Percentiles rank a stretch among this genome's conserved stretches.
phyloP scores from a whole-genome alignment of 2,329 filamentous ascomycete species.

The Aspergillus brunneoviolaceus region DNA sequence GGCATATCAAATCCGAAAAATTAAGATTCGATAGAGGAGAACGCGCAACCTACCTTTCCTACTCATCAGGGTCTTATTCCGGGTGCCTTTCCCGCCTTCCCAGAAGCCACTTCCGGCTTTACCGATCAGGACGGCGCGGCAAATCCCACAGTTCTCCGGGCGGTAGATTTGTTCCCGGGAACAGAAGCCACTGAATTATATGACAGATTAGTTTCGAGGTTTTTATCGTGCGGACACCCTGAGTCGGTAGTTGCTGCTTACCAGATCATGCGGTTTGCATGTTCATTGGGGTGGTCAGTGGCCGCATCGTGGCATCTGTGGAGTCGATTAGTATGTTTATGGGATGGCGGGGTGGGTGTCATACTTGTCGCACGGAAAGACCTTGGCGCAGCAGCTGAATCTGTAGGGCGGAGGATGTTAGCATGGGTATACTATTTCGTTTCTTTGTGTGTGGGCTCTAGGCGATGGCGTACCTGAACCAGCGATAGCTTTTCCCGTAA shows the following conservation, averaged over 20 bases:
- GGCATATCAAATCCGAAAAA: background rate
- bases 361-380: conserved; percentile 58
- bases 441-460: background rate
- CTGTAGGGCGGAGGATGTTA: conserved; percentile 29
- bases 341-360: conserved; percentile 14
- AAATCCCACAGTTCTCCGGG: conserved; percentile 72
- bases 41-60: conserved; percentile 53
- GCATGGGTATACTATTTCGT: background rate
- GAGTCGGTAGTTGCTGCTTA: conserved; percentile 28
- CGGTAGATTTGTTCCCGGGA: conserved; percentile 78
- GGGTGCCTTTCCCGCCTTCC: conserved; percentile 83
- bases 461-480: conserved; percentile 49
- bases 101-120: conserved; percentile 71
- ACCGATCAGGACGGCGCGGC: conserved; percentile 68
- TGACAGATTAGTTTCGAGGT: background rate
- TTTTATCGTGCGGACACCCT: no score
- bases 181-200: conserved; percentile 59
- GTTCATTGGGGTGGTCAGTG: conserved; percentile 73
- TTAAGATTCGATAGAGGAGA: background rate
- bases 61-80: conserved; percentile 69
- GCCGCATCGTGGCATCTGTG: conserved; percentile 69
- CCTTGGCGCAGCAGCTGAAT: conserved; percentile 58
- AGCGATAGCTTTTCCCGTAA: conserved; percentile 56
- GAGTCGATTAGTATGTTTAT: conserved; percentile 6
- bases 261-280: conserved; percentile 82